phyloP scores from a whole-genome alignment of 2,329 filamentous ascomycete species.

The Aureobasidium sp. region DNA sequence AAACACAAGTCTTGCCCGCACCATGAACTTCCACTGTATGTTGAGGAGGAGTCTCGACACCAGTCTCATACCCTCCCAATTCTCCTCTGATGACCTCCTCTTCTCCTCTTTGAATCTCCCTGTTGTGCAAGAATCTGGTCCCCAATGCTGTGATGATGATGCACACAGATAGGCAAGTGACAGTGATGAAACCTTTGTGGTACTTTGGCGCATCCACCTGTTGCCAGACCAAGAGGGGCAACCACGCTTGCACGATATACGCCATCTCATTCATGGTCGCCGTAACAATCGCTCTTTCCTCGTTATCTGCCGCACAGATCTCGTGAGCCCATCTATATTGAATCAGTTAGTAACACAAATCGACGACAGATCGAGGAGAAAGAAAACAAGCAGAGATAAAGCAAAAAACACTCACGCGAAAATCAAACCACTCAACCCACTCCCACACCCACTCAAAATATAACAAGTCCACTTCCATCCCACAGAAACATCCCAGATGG shows the following conservation, averaged over 20 bases:
- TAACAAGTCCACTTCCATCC: slow-evolving; percentile 60
- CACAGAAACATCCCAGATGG: slow-evolving; percentile 40
- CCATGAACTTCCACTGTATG: background rate
- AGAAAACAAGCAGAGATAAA: too few relatives aligned
- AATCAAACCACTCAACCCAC: slow-evolving; percentile 42
- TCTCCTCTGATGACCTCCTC: background rate
- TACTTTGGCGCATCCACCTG: slow-evolving; percentile 57
- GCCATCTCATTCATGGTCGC: slow-evolving; percentile 63
- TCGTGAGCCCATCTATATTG: slow-evolving; percentile 49
- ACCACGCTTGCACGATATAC: slow-evolving; percentile 63
- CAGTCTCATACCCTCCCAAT: background rate
- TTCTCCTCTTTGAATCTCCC: background rate
- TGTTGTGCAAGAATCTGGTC: background rate
- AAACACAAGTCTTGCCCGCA: background rate
- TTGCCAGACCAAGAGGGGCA: slow-evolving; percentile 61
- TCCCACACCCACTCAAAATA: slow-evolving; percentile 45
- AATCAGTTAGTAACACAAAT: background rate
- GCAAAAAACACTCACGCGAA: slow-evolving; percentile 41
- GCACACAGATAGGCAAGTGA: slow-evolving; percentile 41
- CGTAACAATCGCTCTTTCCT: slow-evolving; percentile 49
- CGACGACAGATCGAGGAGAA: too few relatives aligned
- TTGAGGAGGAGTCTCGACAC: background rate
- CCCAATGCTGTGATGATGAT: slow-evolving; percentile 43
- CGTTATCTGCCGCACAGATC: background rate
- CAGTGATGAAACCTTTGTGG: slow-evolving; percentile 54